These are phyloP conservation scores for Peronospora belbahrii DNA, from an alignment of 352 stramenopile species.

Conservation along the genomic window DNA sequence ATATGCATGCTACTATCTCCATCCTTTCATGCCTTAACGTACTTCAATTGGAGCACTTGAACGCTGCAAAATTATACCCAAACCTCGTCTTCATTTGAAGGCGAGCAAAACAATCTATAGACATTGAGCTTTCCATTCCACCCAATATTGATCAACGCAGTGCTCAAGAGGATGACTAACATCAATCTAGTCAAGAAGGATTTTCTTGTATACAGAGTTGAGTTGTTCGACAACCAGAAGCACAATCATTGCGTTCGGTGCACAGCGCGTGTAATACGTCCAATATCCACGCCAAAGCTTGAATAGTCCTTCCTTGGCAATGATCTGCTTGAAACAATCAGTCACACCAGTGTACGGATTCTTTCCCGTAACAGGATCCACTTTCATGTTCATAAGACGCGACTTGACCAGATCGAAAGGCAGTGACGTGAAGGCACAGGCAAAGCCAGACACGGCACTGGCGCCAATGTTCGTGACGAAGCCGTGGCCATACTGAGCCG, in stretches of 20 bases:
- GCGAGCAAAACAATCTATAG: conserved; percentile 22
- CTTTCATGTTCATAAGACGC: conserved; percentile 96
- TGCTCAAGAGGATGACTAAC: conserved; percentile 3
- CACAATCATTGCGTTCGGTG: conserved; percentile 99
- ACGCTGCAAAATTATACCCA: conserved; percentile 12
- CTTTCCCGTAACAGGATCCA: conserved; percentile 82
- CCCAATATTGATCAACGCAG: conserved; percentile 1
- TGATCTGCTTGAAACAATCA: conserved; percentile 94
- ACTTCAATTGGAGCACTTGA: background rate
- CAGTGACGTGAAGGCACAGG: conserved; percentile 95
- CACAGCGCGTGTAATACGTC: conserved; percentile 97
- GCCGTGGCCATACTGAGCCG: conserved; percentile 51
- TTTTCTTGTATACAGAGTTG: conserved; percentile 81
- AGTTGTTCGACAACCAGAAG: conserved; percentile 95
- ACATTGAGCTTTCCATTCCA: conserved; percentile 11
- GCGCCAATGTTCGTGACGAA: conserved; percentile 90
- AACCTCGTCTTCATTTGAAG: conserved; percentile 2
- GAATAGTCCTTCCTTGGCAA: conserved; percentile 90
- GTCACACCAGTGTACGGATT: conserved; percentile 92
- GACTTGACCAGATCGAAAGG: conserved; percentile 99
- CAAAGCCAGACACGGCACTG: conserved; percentile 94
- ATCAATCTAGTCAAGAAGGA: conserved; percentile 46
- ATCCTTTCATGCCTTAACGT: conserved; percentile 6
- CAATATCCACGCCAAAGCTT: conserved; percentile 97
- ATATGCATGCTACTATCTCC: too few species aligned